A percentile compares a stretch with the other conserved stretches of the same genome.
Evolutionary conservation across 305 asterid species (phyloP).

Genomic region (Nicotiana rustica): DNA sequence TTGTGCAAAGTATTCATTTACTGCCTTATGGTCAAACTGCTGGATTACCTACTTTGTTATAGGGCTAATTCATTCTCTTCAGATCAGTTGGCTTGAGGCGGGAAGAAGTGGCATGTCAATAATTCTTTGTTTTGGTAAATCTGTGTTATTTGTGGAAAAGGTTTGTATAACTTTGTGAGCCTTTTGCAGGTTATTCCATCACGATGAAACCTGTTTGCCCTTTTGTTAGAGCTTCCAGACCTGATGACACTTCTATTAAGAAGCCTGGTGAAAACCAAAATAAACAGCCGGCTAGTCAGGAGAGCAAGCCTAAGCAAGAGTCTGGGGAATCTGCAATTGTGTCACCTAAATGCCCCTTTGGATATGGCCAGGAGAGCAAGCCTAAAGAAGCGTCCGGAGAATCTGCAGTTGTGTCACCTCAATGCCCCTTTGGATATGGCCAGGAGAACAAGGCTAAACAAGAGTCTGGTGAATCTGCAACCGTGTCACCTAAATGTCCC

Average conservation of each 20-base stretch:
- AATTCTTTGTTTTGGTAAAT: neutral
- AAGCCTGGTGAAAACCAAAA: constrained; percentile 66
- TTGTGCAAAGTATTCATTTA: neutral
- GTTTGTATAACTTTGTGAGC: neutral
- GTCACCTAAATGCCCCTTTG: constrained; percentile 37
- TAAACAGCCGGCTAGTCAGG: constrained; percentile 53
- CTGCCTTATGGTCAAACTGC: neutral
- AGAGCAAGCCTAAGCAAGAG: constrained; percentile 60
- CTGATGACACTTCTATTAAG: constrained; percentile 75
- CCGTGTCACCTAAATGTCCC: constrained; percentile 75
- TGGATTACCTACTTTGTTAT: neutral
- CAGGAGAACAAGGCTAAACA: constrained; percentile 27
- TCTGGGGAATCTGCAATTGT: constrained; percentile 33
- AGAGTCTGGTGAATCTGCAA: constrained; percentile 42
- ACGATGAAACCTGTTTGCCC: constrained; percentile 95
- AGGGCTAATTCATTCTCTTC: neutral
- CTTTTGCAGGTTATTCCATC: constrained; percentile 30
- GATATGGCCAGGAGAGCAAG: constrained; percentile 29
- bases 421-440: constrained; percentile 31
- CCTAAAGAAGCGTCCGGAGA: constrained; percentile 25
- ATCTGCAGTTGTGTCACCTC: neutral
- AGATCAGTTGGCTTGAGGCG: neutral
- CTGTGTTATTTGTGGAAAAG: neutral
- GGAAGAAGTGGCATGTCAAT: neutral
- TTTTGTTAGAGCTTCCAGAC: constrained; percentile 74